phyloP scores from a whole-genome alignment of 495 filamentous ascomycete species.

The Aspergillus kassunensis region DNA sequence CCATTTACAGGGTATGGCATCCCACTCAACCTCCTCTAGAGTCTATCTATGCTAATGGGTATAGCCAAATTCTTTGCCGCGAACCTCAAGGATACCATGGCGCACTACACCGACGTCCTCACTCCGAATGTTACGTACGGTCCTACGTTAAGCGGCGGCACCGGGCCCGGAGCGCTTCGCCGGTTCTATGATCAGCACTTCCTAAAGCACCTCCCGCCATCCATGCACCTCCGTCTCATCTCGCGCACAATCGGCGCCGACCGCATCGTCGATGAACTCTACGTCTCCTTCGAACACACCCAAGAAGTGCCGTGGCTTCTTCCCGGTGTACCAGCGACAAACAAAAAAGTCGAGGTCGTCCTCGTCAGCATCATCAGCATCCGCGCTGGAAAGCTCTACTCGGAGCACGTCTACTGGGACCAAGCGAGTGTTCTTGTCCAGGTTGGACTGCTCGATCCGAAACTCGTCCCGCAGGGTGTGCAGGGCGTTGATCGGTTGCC shows the following conservation, averaged over 20 bases:
- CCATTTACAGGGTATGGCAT: conserved; percentile 49
- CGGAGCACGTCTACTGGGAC: conserved; percentile 87
- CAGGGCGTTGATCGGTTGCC: conserved; percentile 61
- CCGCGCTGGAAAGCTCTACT: conserved; percentile 67
- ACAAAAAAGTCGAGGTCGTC: conserved; percentile 62
- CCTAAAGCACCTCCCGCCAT: conserved; percentile 63
- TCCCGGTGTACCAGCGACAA: conserved; percentile 70
- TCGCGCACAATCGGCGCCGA: conserved; percentile 64
- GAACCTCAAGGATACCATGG: conserved; percentile 45
- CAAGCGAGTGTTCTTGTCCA: conserved; percentile 78
- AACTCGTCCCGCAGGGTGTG: conserved; percentile 43
- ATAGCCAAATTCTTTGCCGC: conserved; percentile 47
- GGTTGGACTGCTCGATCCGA: conserved; percentile 68
- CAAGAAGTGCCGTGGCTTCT: conserved; percentile 74
- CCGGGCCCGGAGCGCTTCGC: conserved; percentile 63
- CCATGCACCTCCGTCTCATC: conserved; percentile 64
- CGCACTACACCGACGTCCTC: conserved; percentile 46
- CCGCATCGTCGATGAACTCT: conserved; percentile 58
- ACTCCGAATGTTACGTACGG: conserved; percentile 54
- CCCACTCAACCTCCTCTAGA: no score
- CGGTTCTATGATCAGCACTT: conserved; percentile 74
- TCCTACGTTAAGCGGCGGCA: conserved; percentile 64
- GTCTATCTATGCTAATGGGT: background rate
- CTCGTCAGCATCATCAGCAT: conserved; percentile 73
- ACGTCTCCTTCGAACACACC: conserved; percentile 65